Conservation (phyloP, 176 grass and related monocot genomes). For the Pontederia paniculata region DNA sequence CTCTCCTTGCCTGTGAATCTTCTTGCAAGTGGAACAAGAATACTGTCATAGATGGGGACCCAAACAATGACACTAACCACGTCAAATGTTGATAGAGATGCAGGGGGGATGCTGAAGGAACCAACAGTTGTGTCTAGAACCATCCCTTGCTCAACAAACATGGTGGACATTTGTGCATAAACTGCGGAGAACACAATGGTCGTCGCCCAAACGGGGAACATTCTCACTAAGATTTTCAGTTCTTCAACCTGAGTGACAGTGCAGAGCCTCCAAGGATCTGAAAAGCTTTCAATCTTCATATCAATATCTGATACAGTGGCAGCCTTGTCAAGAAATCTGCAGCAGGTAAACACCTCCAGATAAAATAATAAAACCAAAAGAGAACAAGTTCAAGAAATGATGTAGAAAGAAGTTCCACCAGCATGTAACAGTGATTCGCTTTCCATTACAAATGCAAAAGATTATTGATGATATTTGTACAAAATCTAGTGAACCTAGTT, state of each 20-base stretch:
- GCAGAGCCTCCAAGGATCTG: conserved; percentile 67
- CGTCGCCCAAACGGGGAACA: conserved; percentile 83
- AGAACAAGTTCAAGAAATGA: conserved; percentile 2
- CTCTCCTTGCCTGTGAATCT: conserved; percentile 55
- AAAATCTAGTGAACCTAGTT: too few species aligned
- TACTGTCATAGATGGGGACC: conserved; percentile 61
- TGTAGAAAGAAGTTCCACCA: background rate
- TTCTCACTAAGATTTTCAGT: conserved; percentile 66
- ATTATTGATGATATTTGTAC: too few species aligned
- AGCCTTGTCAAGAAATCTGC: conserved; percentile 80
- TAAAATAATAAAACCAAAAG: background rate
- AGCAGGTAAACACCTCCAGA: background rate
- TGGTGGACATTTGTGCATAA: conserved; percentile 70
- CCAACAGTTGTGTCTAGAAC: conserved; percentile 64
- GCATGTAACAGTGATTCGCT: too few species aligned
- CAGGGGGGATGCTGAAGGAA: conserved; percentile 59
- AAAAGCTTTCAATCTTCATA: conserved; percentile 27
- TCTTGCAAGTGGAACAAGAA: conserved; percentile 53
- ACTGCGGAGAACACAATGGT: conserved; percentile 66
- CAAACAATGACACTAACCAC: conserved; percentile 58
- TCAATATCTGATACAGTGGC: conserved; percentile 49
- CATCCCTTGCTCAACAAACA: conserved; percentile 91
- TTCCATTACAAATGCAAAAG: too few species aligned
- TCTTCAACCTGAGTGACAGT: conserved; percentile 95
- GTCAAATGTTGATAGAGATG: conserved; percentile 76